A percentile compares a stretch with the other conserved stretches of the same genome.
Evolutionary conservation across 805 yeast genomes (phyloP).

Genomic region (Candida coleopterorum): DNA sequence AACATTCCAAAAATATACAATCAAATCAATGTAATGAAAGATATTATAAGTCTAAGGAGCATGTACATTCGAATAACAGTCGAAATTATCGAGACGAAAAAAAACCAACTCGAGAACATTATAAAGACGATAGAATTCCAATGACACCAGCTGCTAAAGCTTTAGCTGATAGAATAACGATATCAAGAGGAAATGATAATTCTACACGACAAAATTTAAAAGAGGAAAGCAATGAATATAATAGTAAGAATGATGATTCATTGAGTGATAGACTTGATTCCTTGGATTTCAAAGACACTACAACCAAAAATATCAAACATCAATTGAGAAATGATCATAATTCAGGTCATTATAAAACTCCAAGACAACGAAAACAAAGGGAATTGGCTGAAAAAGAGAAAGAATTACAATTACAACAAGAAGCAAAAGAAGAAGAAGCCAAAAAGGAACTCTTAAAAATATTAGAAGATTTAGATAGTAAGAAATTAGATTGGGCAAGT

Average conservation of each 20-base stretch:
- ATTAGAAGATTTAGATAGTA: slow-evolving; percentile 5
- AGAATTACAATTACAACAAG: slow-evolving; percentile 1
- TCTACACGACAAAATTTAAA: slow-evolving; percentile 7
- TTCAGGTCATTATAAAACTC: background rate
- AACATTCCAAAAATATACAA: too few relatives aligned
- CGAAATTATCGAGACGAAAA: slow-evolving; percentile 3
- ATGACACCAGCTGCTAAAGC: slow-evolving; percentile 29
- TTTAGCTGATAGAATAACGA: slow-evolving; percentile 29
- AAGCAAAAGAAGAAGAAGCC: slow-evolving; percentile 6
- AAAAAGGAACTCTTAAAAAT: slow-evolving; percentile 6
- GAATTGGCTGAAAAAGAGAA: background rate
- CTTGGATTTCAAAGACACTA: background rate
- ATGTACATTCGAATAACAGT: too few relatives aligned
- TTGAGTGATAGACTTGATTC: background rate
- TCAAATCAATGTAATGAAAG: too few relatives aligned
- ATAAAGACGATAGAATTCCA: slow-evolving; percentile 16
- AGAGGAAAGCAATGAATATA: slow-evolving; percentile 4
- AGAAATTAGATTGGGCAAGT: slow-evolving; percentile 9
- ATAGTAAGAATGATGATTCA: background rate
- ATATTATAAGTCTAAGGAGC: too few relatives aligned
- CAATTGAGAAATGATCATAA: background rate
- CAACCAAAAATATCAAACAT: slow-evolving; percentile 1
- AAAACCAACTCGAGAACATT: slow-evolving; percentile 4
- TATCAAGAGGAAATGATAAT: slow-evolving; percentile 1
- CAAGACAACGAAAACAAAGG: slow-evolving; percentile 1